Base-by-base conservation (phyloP, 1,284 basidiomycete genomes). In the Microbotryomycetes sp. region DNA sequence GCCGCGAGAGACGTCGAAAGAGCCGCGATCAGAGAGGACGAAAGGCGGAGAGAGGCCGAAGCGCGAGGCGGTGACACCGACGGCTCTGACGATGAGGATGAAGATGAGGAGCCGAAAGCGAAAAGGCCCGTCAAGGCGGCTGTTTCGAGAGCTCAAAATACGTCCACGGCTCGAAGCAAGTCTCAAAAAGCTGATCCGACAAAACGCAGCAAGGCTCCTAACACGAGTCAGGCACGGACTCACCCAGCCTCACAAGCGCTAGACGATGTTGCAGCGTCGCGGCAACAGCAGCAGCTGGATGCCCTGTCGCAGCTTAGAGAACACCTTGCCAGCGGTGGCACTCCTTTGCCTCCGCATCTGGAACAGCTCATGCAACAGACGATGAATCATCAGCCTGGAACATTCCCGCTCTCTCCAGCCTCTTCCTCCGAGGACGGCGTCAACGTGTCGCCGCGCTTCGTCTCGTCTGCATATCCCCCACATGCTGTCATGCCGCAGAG, bases 81-180 rank as follows among this genome's bases (percentile, higher is more conserved):
- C 18, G 35, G 18, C 18, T 18, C 62, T 6, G 60, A 66, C 31
- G 62, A 55, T 16, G 68, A 70, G 21, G 67, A 70, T 4, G 67
- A 69, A 9, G 60, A 60, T 0, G 54, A 52, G 16, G 47, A 63
- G 23, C 51, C 35, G 9, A 48, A 56, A 13, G 45, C 54, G 18
- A 57, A 45, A 15, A n/a, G 52, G 21, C 15, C 28, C 11, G 45
- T 54, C 1, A 61, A 61, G 56, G 45, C 24, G 15, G 56, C 51
- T 1, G 6, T 48, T 6, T 31, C 52, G 11, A 21, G 24, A 54
- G 28, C 31, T 16, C 5, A 5, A 9, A 7, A n/a, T 52, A 15
- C 53, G 41, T 13, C 53, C 41, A 26, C 29, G 52, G 53, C 50
- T 18, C 53, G 55, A 2, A 45, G 45, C 23, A 5, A 45, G 15